phyloP scores from a whole-genome alignment of 2,329 filamentous ascomycete genomes.

The Penicillium palitans region DNA sequence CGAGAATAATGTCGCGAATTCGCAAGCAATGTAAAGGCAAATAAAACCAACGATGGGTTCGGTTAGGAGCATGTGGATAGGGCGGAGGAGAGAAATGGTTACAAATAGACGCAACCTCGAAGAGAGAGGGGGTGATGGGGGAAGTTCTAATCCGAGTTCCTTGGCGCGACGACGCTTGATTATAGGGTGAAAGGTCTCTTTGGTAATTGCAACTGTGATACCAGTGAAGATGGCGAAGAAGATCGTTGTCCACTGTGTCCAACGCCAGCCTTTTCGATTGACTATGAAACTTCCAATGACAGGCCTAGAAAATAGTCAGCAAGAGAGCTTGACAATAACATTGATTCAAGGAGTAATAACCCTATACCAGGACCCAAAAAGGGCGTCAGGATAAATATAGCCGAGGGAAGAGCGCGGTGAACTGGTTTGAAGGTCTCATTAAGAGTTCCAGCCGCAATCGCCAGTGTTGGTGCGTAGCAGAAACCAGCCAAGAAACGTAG shows the following conservation, averaged over 20 bases:
- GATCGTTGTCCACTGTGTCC: conserved; percentile 22
- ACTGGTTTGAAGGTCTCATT: conserved; percentile 25
- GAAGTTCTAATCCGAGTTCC: conserved; percentile 4
- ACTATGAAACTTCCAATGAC: conserved; percentile 26
- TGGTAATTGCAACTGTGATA: conserved; percentile 7
- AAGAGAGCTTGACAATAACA: too few relatives aligned
- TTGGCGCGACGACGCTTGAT: conserved; percentile 18
- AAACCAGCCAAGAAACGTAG: conserved; percentile 21
- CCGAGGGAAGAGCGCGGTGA: conserved; percentile 18
- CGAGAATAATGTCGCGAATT: conserved; percentile 77
- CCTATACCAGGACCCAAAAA: conserved; percentile 26
- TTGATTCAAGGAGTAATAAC: conserved; percentile 1
- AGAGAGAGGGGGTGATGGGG: conserved; percentile 8
- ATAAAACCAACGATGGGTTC: conserved; percentile 70
- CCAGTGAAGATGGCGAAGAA: conserved; percentile 18
- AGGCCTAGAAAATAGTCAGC: conserved; percentile 15
- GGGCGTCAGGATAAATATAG: conserved; percentile 24
- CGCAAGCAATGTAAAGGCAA: conserved; percentile 72
- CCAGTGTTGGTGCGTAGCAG: conserved; percentile 17
- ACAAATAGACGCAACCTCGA: conserved; percentile 13
- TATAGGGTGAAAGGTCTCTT: conserved; percentile 22
- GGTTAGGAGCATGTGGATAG: conserved; percentile 63
- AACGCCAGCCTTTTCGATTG: conserved; percentile 22
- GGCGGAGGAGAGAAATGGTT: conserved; percentile 49
- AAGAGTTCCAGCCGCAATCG: conserved; percentile 21